A percentile compares a stretch with the other conserved stretches of the same genome.
Evolutionary conservation across 2,329 filamentous ascomycete genomes (phyloP).

Genomic region (Pseudopithomyces maydicus): DNA sequence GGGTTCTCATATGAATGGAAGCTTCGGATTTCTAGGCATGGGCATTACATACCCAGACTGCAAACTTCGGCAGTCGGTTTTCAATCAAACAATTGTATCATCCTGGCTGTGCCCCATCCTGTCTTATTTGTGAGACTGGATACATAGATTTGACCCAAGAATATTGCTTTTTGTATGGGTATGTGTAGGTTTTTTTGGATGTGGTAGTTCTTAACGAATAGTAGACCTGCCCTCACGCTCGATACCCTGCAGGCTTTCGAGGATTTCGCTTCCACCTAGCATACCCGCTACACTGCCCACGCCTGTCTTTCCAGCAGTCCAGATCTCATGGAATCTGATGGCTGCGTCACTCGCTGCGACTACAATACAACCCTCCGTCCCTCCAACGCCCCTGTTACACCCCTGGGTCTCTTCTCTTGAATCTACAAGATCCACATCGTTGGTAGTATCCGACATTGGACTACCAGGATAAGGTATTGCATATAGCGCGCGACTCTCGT

Average conservation of each 20-base stretch:
- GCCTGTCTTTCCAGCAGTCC: constrained; percentile 69
- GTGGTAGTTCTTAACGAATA: constrained; percentile 40
- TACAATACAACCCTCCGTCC: constrained; percentile 85
- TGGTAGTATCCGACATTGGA: constrained; percentile 44
- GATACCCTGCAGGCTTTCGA: constrained; percentile 81
- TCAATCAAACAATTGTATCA: constrained; percentile 45
- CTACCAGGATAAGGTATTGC: constrained; percentile 83
- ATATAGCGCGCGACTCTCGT: constrained; percentile 79
- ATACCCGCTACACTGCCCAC: constrained; percentile 47
- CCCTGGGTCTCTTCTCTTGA: constrained; percentile 59
- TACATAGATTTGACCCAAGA: not conserved
- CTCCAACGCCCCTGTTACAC: constrained; percentile 63
- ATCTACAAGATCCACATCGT: constrained; percentile 25
- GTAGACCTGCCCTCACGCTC: constrained; percentile 63
- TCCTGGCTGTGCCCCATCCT: constrained; percentile 24
- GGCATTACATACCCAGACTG: constrained; percentile 43
- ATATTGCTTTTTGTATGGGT: not conserved
- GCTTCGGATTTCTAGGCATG: constrained; percentile 41
- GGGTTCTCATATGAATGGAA: constrained; percentile 39
- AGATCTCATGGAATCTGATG: constrained; percentile 95
- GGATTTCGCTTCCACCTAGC: constrained; percentile 81
- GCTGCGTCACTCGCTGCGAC: constrained; percentile 90
- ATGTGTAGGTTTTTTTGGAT: not conserved
- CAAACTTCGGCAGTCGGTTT: constrained; percentile 39
- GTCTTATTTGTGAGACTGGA: not conserved